phyloP scores from a whole-genome alignment of 805 yeast genomes.

The Candida insectorum region DNA sequence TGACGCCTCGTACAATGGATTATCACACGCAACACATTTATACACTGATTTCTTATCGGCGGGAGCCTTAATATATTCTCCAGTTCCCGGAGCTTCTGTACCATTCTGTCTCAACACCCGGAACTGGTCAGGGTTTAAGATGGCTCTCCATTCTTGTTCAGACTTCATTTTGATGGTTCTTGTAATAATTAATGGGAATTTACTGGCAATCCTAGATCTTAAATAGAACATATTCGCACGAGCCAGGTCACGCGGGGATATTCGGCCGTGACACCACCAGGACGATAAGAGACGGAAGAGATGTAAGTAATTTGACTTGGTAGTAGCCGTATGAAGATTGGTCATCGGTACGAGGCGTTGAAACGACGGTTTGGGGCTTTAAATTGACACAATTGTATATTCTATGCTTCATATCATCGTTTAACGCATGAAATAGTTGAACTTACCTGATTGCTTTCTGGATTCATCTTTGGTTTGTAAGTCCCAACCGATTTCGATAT shows the following conservation, averaged over 20 bases:
- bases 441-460: conserved; percentile 58
- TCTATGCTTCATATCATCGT: too few species aligned
- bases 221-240: too few species aligned
- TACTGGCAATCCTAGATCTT: too few species aligned
- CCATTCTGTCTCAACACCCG: conserved; percentile 71
- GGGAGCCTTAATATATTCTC: conserved; percentile 55
- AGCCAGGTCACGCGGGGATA: too few species aligned
- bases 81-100: conserved; percentile 66
- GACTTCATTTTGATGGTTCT: conserved; percentile 17
- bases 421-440: conserved; percentile 70
- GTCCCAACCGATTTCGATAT: conserved; percentile 67
- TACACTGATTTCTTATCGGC: conserved; percentile 60
- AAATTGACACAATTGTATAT: too few species aligned
- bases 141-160: conserved; percentile 76
- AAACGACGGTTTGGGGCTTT: too few species aligned
- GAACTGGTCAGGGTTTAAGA: conserved; percentile 72
- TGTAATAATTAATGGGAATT: too few species aligned
- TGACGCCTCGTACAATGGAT: conserved; percentile 73
- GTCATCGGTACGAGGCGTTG: too few species aligned
- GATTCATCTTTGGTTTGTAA: conserved; percentile 39
- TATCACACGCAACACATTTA: conserved; percentile 80
- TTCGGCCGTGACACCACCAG: too few species aligned
- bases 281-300: too few species aligned
- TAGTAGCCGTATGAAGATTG: too few species aligned
- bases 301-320: too few species aligned